Evolutionary conservation across 2,329 filamentous ascomycete species (phyloP).

Genomic region (Dissoconium aciculare): DNA sequence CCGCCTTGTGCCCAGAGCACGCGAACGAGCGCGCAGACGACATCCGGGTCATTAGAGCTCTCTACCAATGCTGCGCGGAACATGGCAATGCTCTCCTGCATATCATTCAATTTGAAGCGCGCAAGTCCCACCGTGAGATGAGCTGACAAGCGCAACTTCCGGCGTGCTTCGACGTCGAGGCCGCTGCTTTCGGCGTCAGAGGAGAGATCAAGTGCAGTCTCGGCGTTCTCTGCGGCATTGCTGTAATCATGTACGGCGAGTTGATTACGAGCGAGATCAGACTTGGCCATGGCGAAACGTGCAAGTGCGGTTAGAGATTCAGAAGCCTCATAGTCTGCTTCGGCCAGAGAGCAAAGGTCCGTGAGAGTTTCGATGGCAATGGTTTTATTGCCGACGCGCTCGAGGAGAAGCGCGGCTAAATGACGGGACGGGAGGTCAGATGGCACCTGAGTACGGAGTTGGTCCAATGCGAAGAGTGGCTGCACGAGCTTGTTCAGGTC

Average conservation of each 20-base stretch:
- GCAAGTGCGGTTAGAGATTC: conserved; percentile 62
- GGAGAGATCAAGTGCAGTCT: conserved; percentile 64
- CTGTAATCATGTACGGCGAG: conserved; percentile 53
- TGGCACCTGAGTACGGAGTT: conserved; percentile 58
- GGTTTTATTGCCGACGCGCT: conserved; percentile 56
- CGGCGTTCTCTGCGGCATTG: conserved; percentile 62
- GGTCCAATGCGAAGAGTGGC: conserved; percentile 75
- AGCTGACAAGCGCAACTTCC: conserved; percentile 62
- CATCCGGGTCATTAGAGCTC: conserved; percentile 61
- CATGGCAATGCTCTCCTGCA: conserved; percentile 57
- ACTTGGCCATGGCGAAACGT: conserved; percentile 66
- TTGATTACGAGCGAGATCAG: conserved; percentile 72
- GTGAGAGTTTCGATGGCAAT: conserved; percentile 51
- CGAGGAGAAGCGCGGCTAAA: conserved; percentile 63
- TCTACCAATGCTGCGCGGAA: conserved; percentile 71
- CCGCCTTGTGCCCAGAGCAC: conserved; percentile 84
- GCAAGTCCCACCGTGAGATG: conserved; percentile 76
- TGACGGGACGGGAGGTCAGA: conserved; percentile 60
- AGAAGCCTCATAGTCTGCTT: conserved; percentile 69
- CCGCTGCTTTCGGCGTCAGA: conserved; percentile 51
- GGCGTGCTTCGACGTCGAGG: conserved; percentile 48
- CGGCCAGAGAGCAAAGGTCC: conserved; percentile 52
- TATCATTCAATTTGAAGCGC: conserved; percentile 53
- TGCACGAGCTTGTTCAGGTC: conserved; percentile 54
- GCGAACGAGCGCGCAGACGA: conserved; percentile 75